phyloP scores from a whole-genome alignment of 768 basidiomycete species.

The Tubosaeta brunneosetosa region DNA sequence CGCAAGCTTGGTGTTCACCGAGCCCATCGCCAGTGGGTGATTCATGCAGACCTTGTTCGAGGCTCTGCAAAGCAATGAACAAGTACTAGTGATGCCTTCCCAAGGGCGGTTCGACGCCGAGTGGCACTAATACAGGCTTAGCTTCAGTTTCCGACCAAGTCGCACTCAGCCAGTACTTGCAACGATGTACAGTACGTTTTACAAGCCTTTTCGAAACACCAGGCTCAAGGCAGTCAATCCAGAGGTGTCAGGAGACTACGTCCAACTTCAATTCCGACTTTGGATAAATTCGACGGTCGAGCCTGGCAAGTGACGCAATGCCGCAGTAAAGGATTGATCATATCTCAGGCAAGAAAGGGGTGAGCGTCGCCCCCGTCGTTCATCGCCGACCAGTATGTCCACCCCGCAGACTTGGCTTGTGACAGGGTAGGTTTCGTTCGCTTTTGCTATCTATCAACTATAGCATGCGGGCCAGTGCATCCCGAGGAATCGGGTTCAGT shows the following conservation, averaged over 20 bases:
- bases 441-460: not conserved
- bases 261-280: not conserved
- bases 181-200: too few relatives aligned
- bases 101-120: too few relatives aligned
- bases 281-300: not conserved
- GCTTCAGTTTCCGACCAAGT: too few relatives aligned
- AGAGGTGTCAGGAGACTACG: too few relatives aligned
- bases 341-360: not conserved
- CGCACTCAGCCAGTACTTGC: too few relatives aligned
- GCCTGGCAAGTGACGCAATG: not conserved
- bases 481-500: constrained; percentile 8
- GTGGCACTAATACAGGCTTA: too few relatives aligned
- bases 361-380: not conserved
- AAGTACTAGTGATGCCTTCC: too few relatives aligned
- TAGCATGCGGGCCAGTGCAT: not conserved
- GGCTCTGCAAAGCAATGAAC: not conserved
- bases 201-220: too few relatives aligned
- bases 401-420: constrained; percentile 7
- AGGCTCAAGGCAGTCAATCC: too few relatives aligned
- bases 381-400: not conserved
- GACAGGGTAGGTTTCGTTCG: constrained; percentile 5
- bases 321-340: not conserved
- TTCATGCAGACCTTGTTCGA: not conserved
- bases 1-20: constrained; percentile 7
- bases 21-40: constrained; percentile 3